Conservation (phyloP, 1,139 yeast species). For the Wickerhamomyces sp. region DNA sequence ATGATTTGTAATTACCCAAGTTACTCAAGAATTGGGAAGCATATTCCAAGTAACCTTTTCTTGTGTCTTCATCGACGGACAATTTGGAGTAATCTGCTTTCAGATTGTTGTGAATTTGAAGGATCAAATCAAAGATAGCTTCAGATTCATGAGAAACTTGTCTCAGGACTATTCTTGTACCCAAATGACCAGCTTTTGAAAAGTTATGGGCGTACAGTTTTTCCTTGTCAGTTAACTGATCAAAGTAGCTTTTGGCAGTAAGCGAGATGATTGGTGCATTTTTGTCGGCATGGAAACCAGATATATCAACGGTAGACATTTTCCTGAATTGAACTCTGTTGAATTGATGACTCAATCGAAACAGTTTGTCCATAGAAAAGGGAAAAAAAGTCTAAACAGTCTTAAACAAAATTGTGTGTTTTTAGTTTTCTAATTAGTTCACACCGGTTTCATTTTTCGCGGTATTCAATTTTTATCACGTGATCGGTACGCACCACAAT, state of each 20-base stretch:
- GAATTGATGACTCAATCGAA: slow-evolving; percentile 8
- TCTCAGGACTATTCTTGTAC: slow-evolving; percentile 72
- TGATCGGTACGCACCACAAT: background rate
- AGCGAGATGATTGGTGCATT: slow-evolving; percentile 44
- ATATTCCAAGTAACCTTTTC: slow-evolving; percentile 62
- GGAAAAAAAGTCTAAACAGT: background rate
- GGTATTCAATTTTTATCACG: background rate
- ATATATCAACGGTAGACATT: slow-evolving; percentile 11
- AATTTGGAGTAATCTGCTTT: slow-evolving; percentile 48
- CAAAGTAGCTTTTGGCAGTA: slow-evolving; percentile 42
- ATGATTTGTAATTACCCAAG: slow-evolving; percentile 83
- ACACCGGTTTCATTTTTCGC: too few relatives aligned
- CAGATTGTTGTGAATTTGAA: slow-evolving; percentile 49
- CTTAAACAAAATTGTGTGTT: too few relatives aligned
- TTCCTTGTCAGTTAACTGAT: slow-evolving; percentile 47
- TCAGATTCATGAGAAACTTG: slow-evolving; percentile 87
- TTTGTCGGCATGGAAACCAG: slow-evolving; percentile 36
- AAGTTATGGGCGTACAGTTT: slow-evolving; percentile 76
- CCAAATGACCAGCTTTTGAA: slow-evolving; percentile 78
- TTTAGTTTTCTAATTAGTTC: too few relatives aligned
- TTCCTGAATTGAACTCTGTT: background rate
- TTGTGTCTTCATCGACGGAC: slow-evolving; percentile 32
- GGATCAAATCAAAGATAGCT: slow-evolving; percentile 61
- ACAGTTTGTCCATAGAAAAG: slow-evolving; percentile 6
- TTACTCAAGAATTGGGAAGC: slow-evolving; percentile 77